phyloP scores from a whole-genome alignment of 1,284 basidiomycete genomes.

The Coniophora puteana region DNA sequence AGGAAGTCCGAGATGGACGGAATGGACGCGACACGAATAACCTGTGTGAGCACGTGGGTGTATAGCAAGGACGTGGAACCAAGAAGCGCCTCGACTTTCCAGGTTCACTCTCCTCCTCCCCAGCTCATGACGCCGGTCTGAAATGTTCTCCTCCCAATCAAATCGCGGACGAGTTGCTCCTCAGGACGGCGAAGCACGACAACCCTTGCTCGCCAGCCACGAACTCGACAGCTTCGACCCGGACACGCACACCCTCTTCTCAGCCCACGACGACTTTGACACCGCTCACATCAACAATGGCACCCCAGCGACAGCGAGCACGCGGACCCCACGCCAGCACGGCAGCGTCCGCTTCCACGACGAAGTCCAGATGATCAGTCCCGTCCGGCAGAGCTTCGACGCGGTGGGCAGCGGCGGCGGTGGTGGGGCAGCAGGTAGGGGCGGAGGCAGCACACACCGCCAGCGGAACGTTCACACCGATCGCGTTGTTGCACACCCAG shows the following conservation, averaged over 20 bases:
- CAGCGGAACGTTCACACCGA: conserved; percentile 38
- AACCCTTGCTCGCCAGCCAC: conserved; percentile 57
- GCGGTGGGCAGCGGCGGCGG: too few species aligned
- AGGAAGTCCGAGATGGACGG: too few species aligned
- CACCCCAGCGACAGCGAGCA: conserved; percentile 11
- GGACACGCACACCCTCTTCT: conserved; percentile 38
- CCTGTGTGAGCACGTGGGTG: too few species aligned
- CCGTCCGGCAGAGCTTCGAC: conserved; percentile 69
- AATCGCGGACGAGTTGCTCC: conserved; percentile 24
- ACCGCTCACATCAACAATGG: conserved; percentile 29
- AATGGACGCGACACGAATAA: too few species aligned
- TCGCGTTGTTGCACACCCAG: conserved; percentile 73
- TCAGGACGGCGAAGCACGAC: conserved; percentile 40
- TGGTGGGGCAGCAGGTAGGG: too few species aligned
- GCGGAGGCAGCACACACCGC: conserved; percentile 41
- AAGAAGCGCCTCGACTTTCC: too few species aligned
- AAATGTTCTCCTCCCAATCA: conserved; percentile 37
- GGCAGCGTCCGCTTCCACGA: conserved; percentile 60
- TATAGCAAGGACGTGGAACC: too few species aligned
- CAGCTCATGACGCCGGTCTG: too few species aligned
- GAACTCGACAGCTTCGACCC: conserved; percentile 23
- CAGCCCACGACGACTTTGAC: conserved; percentile 43
- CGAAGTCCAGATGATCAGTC: conserved; percentile 62
- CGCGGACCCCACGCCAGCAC: conserved; percentile 21
- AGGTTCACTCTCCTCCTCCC: not conserved